These are phyloP conservation scores for Penicillium tannophilum DNA, from an alignment of 495 filamentous ascomycete species.

Conservation along the genomic window DNA sequence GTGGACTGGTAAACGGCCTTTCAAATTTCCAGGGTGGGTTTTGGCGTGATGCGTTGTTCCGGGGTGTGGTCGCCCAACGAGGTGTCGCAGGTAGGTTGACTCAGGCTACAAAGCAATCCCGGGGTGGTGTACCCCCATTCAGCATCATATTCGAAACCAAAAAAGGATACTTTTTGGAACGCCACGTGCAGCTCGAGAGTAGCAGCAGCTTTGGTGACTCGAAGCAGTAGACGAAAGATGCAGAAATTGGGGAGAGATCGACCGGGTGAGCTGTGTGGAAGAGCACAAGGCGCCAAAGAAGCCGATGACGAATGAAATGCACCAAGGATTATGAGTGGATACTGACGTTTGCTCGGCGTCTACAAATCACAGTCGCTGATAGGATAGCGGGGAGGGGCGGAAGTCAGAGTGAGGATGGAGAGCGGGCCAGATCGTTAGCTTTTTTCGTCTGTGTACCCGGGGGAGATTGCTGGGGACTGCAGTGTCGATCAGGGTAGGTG, in stretches of 20 bases:
- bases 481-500: conserved; percentile 12
- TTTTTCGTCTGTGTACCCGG: conserved; percentile 5
- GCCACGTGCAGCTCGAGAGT: neutral
- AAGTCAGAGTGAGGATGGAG: conserved; percentile 9
- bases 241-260: conserved; percentile 15
- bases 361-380: conserved; percentile 19
- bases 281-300: conserved; percentile 15
- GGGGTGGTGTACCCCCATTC: conserved; percentile 43
- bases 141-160: conserved; percentile 41
- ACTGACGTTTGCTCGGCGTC: conserved; percentile 27
- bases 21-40: conserved; percentile 30
- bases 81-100: conserved; percentile 37
- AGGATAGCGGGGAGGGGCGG: conserved; percentile 15
- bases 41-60: conserved; percentile 50
- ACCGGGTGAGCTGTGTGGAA: conserved; percentile 15
- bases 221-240: conserved; percentile 3
- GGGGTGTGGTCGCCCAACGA: conserved; percentile 41
- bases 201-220: neutral
- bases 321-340: conserved; percentile 15
- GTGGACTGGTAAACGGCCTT: conserved; percentile 38
- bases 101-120: conserved; percentile 48
- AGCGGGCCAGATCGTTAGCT: conserved; percentile 29
- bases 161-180: conserved; percentile 1
- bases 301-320: conserved; percentile 26
- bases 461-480: conserved; percentile 8